Evolutionary conservation across 371 early-diverging fungal species (phyloP).

Genomic region (Funneliformis caledonium): DNA sequence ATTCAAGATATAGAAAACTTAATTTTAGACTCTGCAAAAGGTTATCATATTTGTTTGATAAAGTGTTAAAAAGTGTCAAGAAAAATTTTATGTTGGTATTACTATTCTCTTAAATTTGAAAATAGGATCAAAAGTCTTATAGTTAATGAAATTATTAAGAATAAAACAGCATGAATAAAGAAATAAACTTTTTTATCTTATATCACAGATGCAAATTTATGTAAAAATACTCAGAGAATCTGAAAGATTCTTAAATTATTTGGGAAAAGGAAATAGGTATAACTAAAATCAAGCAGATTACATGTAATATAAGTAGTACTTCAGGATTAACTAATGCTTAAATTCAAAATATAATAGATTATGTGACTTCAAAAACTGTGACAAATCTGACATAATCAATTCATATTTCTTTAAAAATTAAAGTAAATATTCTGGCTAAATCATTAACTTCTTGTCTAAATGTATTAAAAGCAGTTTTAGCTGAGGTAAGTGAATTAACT

Average conservation of each 20-base stretch:
- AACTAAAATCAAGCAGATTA: constrained; percentile 23
- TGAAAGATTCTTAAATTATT: too few species aligned
- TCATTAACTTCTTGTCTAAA: too few species aligned
- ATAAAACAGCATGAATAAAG: constrained; percentile 20
- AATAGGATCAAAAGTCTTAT: constrained; percentile 10
- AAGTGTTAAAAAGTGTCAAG: constrained; percentile 4
- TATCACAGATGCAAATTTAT: constrained; percentile 16
- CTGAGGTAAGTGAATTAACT: too few species aligned
- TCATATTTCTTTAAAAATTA: too few species aligned
- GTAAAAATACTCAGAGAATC: background rate
- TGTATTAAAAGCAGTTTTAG: too few species aligned
- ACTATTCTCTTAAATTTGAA: constrained; percentile 37
- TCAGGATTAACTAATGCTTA: background rate
- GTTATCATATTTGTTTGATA: constrained; percentile 29
- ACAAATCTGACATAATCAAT: background rate
- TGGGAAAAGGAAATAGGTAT: background rate
- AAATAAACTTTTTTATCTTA: constrained; percentile 26
- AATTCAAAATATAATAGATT: background rate
- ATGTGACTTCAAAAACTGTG: background rate
- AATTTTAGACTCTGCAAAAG: background rate
- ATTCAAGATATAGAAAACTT: background rate
- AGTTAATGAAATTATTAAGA: constrained; percentile 7
- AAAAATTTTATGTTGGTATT: constrained; percentile 27
- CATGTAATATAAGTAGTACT: background rate
- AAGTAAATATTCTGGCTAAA: too few species aligned